Conservation (phyloP, 129 eudicot genomes). For the Saussurea involucrata region DNA sequence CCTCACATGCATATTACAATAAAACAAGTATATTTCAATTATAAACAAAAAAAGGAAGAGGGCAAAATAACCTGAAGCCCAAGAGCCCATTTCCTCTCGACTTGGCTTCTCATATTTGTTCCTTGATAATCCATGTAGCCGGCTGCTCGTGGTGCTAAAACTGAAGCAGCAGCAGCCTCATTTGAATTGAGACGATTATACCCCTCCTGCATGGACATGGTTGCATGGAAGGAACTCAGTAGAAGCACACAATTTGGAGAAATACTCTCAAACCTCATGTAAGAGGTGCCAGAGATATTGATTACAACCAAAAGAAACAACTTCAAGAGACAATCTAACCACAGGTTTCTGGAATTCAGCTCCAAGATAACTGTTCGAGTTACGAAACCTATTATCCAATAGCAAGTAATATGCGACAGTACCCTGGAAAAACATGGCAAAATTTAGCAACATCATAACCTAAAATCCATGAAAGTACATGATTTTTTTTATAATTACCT, state of each 20-base stretch:
- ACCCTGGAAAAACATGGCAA: slow-evolving; percentile 45
- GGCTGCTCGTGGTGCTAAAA: slow-evolving; percentile 46
- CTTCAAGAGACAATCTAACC: slow-evolving; percentile 33
- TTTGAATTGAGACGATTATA: slow-evolving; percentile 36
- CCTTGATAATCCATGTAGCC: slow-evolving; percentile 67
- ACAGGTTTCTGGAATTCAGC: slow-evolving; percentile 87
- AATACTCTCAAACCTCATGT: neutral
- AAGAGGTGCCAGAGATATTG: neutral
- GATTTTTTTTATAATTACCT: slow-evolving; percentile 35
- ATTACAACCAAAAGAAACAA: neutral
- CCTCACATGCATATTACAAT: neutral
- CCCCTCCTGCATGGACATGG: slow-evolving; percentile 42
- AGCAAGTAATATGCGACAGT: slow-evolving; percentile 97
- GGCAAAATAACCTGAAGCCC: slow-evolving; percentile 71
- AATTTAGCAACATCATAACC: slow-evolving; percentile 9
- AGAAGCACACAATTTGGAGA: neutral
- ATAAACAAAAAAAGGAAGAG: neutral
- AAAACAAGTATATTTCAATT: neutral
- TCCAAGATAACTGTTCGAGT: slow-evolving; percentile 87
- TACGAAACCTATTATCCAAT: slow-evolving; percentile 83
- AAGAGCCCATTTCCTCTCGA: slow-evolving; percentile 95
- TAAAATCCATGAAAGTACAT: neutral
- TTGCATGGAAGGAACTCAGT: neutral
- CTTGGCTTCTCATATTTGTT: slow-evolving; percentile 52
- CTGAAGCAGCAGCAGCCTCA: slow-evolving; percentile 41